These are phyloP conservation scores for Leccinum broughii DNA, from an alignment of 768 basidiomycete species.

Conservation along the genomic window DNA sequence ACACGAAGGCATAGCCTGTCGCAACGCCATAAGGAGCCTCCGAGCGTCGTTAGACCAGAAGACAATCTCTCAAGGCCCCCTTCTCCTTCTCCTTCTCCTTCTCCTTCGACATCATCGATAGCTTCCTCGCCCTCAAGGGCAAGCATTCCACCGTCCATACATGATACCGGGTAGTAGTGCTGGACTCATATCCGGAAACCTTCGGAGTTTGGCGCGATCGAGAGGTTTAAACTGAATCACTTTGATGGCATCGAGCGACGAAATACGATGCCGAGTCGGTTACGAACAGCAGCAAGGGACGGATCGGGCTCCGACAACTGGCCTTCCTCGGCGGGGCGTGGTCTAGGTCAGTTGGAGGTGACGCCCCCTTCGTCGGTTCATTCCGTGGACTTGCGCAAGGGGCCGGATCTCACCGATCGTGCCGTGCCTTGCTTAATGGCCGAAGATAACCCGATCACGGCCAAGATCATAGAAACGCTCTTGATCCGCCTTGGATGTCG, in stretches of 20 bases:
- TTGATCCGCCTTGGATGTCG: slow-evolving; percentile 93
- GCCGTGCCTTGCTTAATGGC: slow-evolving; percentile 93
- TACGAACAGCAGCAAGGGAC: slow-evolving; percentile 76
- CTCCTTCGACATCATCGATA: slow-evolving; percentile 66
- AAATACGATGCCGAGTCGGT: slow-evolving; percentile 82
- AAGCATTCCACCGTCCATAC: slow-evolving; percentile 69
- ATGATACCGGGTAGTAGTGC: slow-evolving; percentile 48
- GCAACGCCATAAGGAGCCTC: slow-evolving; percentile 74
- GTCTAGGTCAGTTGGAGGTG: slow-evolving; percentile 51
- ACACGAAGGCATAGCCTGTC: slow-evolving; percentile 78
- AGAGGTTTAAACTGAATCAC: slow-evolving; percentile 84
- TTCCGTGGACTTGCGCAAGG: slow-evolving; percentile 76
- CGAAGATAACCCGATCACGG: slow-evolving; percentile 97
- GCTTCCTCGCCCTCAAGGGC: slow-evolving; percentile 86
- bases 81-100: slow-evolving; percentile 36
- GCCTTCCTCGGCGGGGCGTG: slow-evolving; percentile 56
- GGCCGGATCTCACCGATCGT: slow-evolving; percentile 77
- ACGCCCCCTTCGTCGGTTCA: slow-evolving; percentile 84
- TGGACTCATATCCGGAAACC: slow-evolving; percentile 75
- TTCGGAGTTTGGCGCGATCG: slow-evolving; percentile 85
- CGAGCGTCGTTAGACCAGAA: slow-evolving; percentile 75
- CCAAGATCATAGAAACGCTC: slow-evolving; percentile 95
- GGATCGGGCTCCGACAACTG: slow-evolving; percentile 77
- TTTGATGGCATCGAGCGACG: slow-evolving; percentile 77
- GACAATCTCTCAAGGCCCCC: slow-evolving; percentile 60